Conservation (phyloP, 192 early-diverging fungal genomes). For the Entomortierella lignicola region DNA sequence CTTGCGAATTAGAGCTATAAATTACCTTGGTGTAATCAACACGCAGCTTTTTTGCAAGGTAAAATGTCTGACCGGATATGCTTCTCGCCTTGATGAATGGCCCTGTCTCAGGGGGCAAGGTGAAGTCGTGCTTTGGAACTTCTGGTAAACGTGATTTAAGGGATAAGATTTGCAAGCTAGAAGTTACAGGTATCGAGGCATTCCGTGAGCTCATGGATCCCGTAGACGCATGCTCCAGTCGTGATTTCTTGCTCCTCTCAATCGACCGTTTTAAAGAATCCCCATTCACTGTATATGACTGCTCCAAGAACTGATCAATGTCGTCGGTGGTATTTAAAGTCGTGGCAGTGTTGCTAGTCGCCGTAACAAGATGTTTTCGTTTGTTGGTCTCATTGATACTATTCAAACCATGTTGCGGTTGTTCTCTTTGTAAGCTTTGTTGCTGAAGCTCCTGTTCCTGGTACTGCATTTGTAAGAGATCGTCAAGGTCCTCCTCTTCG, state of each 20-base stretch:
- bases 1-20: neutral
- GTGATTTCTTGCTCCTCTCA: constrained; percentile 28
- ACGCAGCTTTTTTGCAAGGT: constrained; percentile 55
- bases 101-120: constrained; percentile 55
- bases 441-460: constrained; percentile 22
- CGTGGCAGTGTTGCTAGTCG: neutral
- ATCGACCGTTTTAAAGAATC: neutral
- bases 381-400: constrained; percentile 7
- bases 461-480: constrained; percentile 18
- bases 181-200: neutral
- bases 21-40: constrained; percentile 15
- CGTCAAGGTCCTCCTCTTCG: constrained; percentile 22
- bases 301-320: constrained; percentile 16
- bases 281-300: neutral
- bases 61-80: constrained; percentile 52
- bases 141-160: constrained; percentile 1
- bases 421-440: neutral
- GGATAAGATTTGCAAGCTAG: neutral
- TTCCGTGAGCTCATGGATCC: neutral
- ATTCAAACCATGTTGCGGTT: neutral
- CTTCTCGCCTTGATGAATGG: constrained; percentile 54
- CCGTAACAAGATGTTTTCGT: neutral
- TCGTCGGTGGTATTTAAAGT: constrained; percentile 6
- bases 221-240: constrained; percentile 1
- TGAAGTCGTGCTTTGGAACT: constrained; percentile 45